Conservation (phyloP, 805 yeast species). For the Ogataea trehaloabstinens region DNA sequence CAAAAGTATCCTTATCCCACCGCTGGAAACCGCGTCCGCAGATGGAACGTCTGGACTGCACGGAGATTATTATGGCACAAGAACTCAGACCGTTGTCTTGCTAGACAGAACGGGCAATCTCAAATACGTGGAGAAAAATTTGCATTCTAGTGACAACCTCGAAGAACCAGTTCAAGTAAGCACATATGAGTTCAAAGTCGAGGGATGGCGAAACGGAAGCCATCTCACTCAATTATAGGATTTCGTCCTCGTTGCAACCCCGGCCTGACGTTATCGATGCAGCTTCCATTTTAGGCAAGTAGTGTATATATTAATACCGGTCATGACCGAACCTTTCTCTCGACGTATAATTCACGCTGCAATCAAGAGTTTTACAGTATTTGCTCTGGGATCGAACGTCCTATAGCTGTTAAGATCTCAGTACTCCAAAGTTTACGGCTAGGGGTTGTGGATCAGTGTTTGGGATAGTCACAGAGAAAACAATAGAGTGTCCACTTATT, state of each 20-base stretch:
- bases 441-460: no score
- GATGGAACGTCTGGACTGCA: conserved; percentile 15
- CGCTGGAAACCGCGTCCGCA: conserved; percentile 35
- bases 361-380: no score
- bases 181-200: conserved; percentile 18
- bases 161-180: conserved; percentile 19
- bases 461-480: no score
- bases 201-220: conserved; percentile 12
- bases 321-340: neutral
- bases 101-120: conserved; percentile 50
- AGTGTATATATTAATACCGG: neutral
- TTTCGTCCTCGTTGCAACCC: neutral
- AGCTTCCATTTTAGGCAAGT: conserved; percentile 12
- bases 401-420: no score
- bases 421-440: no score
- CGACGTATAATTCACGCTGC: no score
- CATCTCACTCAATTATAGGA: neutral
- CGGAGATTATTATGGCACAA: conserved; percentile 75
- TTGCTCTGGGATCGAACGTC: no score
- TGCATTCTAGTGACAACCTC: conserved; percentile 49
- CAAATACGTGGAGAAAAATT: conserved; percentile 59
- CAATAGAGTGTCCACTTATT: no score
- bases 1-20: conserved; percentile 71
- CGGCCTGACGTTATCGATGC: conserved; percentile 9
- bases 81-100: conserved; percentile 79